Percentiles rank a stretch among this genome's conserved stretches.
phyloP scores from a whole-genome alignment of 371 early-diverging fungal genomes.

The Batrachochytrium dendrobatidis region DNA sequence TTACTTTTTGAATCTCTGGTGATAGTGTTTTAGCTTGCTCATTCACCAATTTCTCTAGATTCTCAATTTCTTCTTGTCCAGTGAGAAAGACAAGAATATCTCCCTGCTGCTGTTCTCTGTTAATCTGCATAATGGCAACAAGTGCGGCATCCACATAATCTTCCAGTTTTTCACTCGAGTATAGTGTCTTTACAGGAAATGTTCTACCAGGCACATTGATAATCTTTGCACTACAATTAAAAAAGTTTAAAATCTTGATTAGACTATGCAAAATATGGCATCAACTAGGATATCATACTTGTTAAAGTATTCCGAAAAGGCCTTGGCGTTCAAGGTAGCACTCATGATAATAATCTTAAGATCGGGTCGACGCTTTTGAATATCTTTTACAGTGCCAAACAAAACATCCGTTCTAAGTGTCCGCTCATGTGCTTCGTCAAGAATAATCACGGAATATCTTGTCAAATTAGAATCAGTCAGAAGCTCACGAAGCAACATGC shows the following conservation, averaged over 20 bases:
- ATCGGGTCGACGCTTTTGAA: constrained; percentile 63
- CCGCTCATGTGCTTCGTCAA: constrained; percentile 99
- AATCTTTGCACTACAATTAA: constrained; percentile 57
- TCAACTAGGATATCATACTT: constrained; percentile 15
- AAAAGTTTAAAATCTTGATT: not conserved
- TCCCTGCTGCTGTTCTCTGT: constrained; percentile 74
- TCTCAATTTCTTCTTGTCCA: constrained; percentile 92
- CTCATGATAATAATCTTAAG: constrained; percentile 95
- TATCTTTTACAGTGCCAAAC: constrained; percentile 86
- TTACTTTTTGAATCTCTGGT: constrained; percentile 15
- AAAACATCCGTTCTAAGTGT: constrained; percentile 95
- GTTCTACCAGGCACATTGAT: constrained; percentile 79
- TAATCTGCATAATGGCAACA: constrained; percentile 81
- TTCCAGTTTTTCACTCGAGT: constrained; percentile 65
- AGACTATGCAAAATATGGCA: not conserved
- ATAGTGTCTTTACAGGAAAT: constrained; percentile 78
- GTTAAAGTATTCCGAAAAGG: constrained; percentile 84
- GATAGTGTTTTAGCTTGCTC: constrained; percentile 39
- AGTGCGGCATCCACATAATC: constrained; percentile 90
- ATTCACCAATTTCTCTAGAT: constrained; percentile 66
- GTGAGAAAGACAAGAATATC: constrained; percentile 91
- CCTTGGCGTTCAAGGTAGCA: constrained; percentile 91
- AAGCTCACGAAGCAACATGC: constrained; percentile 92
- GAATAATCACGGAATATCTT: constrained; percentile 78
- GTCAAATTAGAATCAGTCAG: constrained; percentile 71